These are phyloP conservation scores for Trypanosomatidae sp. DNA, from an alignment of 208 protist genomes.

Conservation along the genomic window DNA sequence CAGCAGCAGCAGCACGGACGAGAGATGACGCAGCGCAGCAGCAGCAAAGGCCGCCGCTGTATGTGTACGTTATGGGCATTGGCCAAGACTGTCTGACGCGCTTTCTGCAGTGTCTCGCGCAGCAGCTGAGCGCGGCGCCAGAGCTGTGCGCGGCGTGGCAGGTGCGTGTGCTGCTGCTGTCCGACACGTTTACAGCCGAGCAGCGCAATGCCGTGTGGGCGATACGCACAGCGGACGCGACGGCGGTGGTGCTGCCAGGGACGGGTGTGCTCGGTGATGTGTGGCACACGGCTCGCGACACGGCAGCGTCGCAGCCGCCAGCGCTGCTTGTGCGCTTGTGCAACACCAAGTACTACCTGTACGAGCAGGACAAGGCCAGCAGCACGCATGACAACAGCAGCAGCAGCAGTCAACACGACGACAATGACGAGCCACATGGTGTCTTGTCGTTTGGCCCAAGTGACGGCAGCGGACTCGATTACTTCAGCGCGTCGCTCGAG, in stretches of 20 bases:
- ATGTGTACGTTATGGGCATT: conserved; percentile 16
- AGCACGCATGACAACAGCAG: not conserved
- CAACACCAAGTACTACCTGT: conserved; percentile 32
- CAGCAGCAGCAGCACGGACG: too few species aligned
- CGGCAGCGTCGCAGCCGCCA: not conserved
- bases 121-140: too few species aligned
- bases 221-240: conserved; percentile 6
- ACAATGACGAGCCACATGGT: not conserved
- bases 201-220: conserved; percentile 47
- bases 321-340: conserved; percentile 13
- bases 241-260: conserved; percentile 6
- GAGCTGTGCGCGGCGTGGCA: too few species aligned
- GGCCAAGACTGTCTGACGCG: conserved; percentile 5
- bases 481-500: conserved; percentile 34
- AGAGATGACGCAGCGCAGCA: too few species aligned
- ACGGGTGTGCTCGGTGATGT: conserved; percentile 24
- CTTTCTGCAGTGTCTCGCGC: too few species aligned
- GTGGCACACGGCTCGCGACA: conserved; percentile 14
- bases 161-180: conserved; percentile 36
- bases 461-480: conserved; percentile 34
- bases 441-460: conserved; percentile 22
- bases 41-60: conserved; percentile 1
- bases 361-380: conserved; percentile 7
- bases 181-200: conserved; percentile 19
- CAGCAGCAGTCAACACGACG: not conserved